Percentiles rank a stretch among this genome's conserved stretches.
Evolutionary conservation across 2,329 filamentous ascomycete species (phyloP).

Genomic region (Rugonectria rugulosa): DNA sequence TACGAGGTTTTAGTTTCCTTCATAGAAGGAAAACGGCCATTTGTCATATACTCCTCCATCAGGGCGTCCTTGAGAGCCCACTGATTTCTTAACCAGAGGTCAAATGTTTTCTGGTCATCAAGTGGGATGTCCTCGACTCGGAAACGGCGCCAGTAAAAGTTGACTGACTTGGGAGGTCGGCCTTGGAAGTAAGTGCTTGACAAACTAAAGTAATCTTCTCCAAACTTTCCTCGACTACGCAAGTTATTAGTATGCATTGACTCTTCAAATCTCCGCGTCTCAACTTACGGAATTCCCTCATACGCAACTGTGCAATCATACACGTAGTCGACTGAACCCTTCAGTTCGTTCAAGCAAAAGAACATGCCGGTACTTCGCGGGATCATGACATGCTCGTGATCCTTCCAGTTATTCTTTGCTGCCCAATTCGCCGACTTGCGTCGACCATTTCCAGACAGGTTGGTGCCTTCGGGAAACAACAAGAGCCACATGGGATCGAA

Average conservation of each 20-base stretch:
- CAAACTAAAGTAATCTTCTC: constrained; percentile 90
- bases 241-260: constrained; percentile 26
- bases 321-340: constrained; percentile 78
- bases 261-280: constrained; percentile 9
- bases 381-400: constrained; percentile 77
- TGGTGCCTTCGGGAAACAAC: constrained; percentile 88
- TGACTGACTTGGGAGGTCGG: constrained; percentile 90
- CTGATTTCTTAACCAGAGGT: constrained; percentile 81
- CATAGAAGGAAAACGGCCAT: constrained; percentile 80
- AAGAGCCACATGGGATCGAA: constrained; percentile 89
- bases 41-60: constrained; percentile 81
- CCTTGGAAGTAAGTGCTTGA: constrained; percentile 89
- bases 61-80: constrained; percentile 94
- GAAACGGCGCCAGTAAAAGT: constrained; percentile 95
- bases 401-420: constrained; percentile 74
- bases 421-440: constrained; percentile 78
- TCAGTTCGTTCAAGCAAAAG: constrained; percentile 80
- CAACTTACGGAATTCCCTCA: constrained; percentile 85
- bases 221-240: constrained; percentile 81
- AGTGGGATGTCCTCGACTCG: constrained; percentile 82
- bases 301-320: constrained; percentile 97
- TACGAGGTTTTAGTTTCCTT: constrained; percentile 56
- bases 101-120: constrained; percentile 76
- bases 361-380: constrained; percentile 82
- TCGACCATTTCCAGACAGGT: constrained; percentile 74